Evolutionary conservation across 257 asterid species (phyloP).

Genomic region (Scutellaria barbata): DNA sequence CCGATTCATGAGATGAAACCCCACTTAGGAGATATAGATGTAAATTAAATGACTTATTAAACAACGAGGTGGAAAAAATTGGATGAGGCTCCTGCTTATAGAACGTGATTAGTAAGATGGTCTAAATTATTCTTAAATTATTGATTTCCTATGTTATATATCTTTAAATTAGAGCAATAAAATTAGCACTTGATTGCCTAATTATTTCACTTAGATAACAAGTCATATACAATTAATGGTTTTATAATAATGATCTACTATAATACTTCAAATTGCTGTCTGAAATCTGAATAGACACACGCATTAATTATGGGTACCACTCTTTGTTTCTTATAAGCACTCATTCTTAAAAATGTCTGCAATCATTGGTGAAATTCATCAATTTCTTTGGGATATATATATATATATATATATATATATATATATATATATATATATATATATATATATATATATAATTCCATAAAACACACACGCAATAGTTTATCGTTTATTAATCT

Average conservation of each 20-base stretch:
- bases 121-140: no score
- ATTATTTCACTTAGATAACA: conserved; percentile 9
- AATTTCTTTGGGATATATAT: not conserved
- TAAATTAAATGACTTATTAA: no score
- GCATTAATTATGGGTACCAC: not conserved
- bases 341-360: not conserved
- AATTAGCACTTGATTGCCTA: not conserved
- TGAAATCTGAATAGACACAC: conserved; percentile 15
- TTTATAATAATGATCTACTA: conserved; percentile 15
- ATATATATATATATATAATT: no score
- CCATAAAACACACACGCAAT: no score
- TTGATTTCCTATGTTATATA: not conserved
- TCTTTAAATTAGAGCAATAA: not conserved
- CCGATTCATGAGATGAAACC: no score
- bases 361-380: conserved; percentile 9
- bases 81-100: no score
- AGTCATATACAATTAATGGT: conserved; percentile 12
- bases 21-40: no score
- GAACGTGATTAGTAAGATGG: no score
- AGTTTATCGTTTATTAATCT: not conserved
- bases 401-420: no score
- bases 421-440: no score
- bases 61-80: no score
- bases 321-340: not conserved
- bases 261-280: not conserved